phyloP scores from a whole-genome alignment of 345 rosid species.

The Lumnitzera littorea region DNA sequence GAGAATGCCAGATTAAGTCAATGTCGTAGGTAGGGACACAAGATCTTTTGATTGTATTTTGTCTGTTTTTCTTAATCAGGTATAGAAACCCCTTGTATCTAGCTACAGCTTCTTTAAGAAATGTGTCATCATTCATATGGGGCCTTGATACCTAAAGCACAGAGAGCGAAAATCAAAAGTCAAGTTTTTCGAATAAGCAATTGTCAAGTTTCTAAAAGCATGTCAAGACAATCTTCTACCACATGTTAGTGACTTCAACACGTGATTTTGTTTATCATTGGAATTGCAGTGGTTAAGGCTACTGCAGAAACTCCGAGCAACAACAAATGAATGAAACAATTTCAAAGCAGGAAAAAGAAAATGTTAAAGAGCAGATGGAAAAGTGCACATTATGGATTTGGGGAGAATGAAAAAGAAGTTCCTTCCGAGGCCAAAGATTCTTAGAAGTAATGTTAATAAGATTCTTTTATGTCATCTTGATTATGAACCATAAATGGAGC shows the following conservation, averaged over 20 bases:
- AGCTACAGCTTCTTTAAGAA: slow-evolving; percentile 69
- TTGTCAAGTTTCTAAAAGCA: too few species aligned
- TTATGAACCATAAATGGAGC: too few species aligned
- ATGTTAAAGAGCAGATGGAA: too few species aligned
- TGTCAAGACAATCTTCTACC: too few species aligned
- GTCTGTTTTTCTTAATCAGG: slow-evolving; percentile 57
- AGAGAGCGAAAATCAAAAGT: neutral
- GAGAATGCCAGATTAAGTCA: slow-evolving; percentile 94
- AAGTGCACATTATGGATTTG: too few species aligned
- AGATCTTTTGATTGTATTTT: slow-evolving; percentile 44
- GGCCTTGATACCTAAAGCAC: slow-evolving; percentile 60
- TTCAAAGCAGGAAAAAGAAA: neutral
- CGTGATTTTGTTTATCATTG: too few species aligned
- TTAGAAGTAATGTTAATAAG: too few species aligned
- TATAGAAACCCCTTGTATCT: slow-evolving; percentile 84
- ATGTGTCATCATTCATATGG: slow-evolving; percentile 39
- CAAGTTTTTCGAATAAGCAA: too few species aligned
- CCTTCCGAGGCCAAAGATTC: too few species aligned
- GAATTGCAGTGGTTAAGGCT: neutral
- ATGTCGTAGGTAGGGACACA: slow-evolving; percentile 92
- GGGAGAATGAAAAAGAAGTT: too few species aligned
- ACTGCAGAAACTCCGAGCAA: neutral
- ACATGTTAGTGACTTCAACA: too few species aligned
- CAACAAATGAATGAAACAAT: neutral
- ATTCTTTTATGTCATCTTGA: too few species aligned